Base-by-base conservation (phyloP, 805 yeast genomes). In the Cyberlindnera bimundalis region DNA sequence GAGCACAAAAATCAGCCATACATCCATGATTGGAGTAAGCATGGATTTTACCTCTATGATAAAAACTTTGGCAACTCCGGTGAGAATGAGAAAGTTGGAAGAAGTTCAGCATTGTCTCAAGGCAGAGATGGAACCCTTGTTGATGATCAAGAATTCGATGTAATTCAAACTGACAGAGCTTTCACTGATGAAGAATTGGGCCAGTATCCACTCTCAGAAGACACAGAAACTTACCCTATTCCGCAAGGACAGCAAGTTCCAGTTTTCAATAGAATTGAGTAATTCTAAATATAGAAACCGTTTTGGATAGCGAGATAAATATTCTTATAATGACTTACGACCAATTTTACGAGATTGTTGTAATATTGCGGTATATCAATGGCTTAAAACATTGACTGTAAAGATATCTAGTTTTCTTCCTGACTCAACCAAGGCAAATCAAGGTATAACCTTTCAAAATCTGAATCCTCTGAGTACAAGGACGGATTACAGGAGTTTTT, bases 1-100 rank as follows among this genome's bases (percentile, higher is more conserved):
- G 45, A 46, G 1, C 57, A 51, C 35, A 49, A 50, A 34, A 51
- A 55, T 35, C 39, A 37, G 6, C 59, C 52, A 28, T 45, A 46
- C 24, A 56, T 56, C 26, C 38, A 44, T n/a, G 46, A 50, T n/a
- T 55, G 56, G 56, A 49, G 42, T 20, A 37, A 47, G 4, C 29
- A 45, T 16, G 59, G 55, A 3, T 56, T 41, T 39, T 56, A 55
- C 30, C 33, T 51, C 24, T 56, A 56, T 24, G 58, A 52, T 8
- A 30, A 44, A 19, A 19, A 52, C 38, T 50, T 41, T 38, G 56
- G 52, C 3, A 30, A 33, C 19, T 38, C 42, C 12, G 28, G 16
- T n/a, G 39, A 20, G 29, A 31, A 33, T 13, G 44, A 37, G 9
- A 34, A 34, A 17, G n/a, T 13, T 5, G 25, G 6, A 2, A 21